Evolutionary conservation across 805 yeast species (phyloP).

Genomic region (Wickerhamiella azyma): DNA sequence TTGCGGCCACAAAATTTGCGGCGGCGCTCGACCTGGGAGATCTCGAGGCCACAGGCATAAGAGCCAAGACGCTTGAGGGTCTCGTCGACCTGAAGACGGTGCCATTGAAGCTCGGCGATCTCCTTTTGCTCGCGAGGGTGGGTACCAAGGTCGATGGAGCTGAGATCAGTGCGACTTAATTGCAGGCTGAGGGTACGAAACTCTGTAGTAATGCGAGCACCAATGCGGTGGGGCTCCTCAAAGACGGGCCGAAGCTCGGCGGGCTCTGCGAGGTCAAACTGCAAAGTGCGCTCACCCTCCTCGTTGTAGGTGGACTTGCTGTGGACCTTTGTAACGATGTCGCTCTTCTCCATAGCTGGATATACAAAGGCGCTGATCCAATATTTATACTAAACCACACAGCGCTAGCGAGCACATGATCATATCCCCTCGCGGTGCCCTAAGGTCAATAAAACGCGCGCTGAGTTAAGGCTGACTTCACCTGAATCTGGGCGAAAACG

Average conservation of each 20-base stretch:
- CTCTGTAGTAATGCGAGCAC: neutral
- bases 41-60: neutral
- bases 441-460: neutral
- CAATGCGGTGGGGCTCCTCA: neutral
- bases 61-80: neutral
- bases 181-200: slow-evolving; percentile 3
- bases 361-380: neutral
- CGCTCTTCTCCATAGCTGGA: neutral
- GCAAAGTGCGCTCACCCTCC: neutral
- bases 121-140: neutral
- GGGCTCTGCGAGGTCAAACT: neutral
- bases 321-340: neutral
- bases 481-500: neutral
- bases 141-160: neutral
- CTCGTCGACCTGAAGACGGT: neutral
- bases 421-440: neutral
- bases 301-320: neutral
- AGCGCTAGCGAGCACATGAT: neutral
- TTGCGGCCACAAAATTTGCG: slow-evolving; percentile 26
- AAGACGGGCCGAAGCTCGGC: neutral
- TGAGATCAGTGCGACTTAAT: slow-evolving; percentile 1
- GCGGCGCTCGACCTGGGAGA: neutral
- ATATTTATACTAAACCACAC: neutral
- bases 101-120: slow-evolving; percentile 7
- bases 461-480: neutral